Conservation (phyloP, 2,329 filamentous ascomycete genomes). For the Achaetomium macrosporum region DNA sequence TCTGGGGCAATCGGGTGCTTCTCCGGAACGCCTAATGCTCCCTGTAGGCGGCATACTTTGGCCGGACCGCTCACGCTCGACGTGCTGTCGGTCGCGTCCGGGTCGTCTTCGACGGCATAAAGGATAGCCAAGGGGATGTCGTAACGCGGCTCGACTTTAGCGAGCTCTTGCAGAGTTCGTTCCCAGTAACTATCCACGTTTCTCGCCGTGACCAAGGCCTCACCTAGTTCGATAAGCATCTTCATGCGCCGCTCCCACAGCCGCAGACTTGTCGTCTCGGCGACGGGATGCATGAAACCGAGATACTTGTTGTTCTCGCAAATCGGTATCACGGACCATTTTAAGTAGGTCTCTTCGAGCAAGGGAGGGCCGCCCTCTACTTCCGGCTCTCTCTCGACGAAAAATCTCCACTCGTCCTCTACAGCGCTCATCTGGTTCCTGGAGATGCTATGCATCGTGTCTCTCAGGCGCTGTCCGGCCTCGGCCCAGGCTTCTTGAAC, state of each 20-base stretch:
- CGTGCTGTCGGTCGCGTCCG: constrained; percentile 23
- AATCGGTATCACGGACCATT: constrained; percentile 44
- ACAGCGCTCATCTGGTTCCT: constrained; percentile 30
- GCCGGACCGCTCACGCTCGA: constrained; percentile 27
- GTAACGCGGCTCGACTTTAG: constrained; percentile 38
- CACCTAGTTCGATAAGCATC: constrained; percentile 44
- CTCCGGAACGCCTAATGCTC: constrained; percentile 41
- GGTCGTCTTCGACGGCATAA: constrained; percentile 43
- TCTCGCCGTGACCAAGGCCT: constrained; percentile 37
- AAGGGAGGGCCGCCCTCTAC: constrained; percentile 26
- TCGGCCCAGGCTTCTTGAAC: constrained; percentile 57
- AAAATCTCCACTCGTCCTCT: constrained; percentile 42
- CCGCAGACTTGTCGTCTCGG: constrained; percentile 42
- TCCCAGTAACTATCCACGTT: constrained; percentile 45
- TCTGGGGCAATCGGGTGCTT: constrained; percentile 38
- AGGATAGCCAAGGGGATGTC: constrained; percentile 48
- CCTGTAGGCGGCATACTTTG: constrained; percentile 38
- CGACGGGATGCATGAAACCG: constrained; percentile 43
- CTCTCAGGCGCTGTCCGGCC: constrained; percentile 32
- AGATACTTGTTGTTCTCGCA: constrained; percentile 37
- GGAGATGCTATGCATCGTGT: constrained; percentile 33
- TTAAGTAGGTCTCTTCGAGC: constrained; percentile 43
- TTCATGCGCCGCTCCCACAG: constrained; percentile 45
- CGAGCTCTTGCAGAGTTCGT: constrained; percentile 39
- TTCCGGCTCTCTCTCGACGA: constrained; percentile 36